phyloP scores from a whole-genome alignment of 768 basidiomycete genomes.

The Kwoniella europaea region DNA sequence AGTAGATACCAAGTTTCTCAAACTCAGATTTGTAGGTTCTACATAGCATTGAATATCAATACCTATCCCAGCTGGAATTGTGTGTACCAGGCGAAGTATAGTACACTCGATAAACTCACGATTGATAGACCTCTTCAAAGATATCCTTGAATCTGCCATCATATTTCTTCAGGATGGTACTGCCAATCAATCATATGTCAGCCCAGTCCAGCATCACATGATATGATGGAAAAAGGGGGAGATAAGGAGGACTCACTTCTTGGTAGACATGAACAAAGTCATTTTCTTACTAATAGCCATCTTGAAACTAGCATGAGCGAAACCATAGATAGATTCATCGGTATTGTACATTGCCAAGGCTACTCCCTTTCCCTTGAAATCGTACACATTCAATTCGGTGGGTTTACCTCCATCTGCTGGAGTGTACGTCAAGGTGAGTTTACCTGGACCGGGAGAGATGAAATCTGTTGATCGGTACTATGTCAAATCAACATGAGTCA shows the following conservation, averaged over 20 bases:
- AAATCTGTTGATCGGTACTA: constrained; percentile 94
- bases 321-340: constrained; percentile 91
- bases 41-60: not conserved
- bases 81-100: not conserved
- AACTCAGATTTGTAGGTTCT: constrained; percentile 59
- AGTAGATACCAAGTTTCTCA: constrained; percentile 59
- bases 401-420: constrained; percentile 74
- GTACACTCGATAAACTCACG: constrained; percentile 49
- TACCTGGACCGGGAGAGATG: constrained; percentile 87
- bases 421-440: constrained; percentile 87
- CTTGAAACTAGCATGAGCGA: constrained; percentile 97
- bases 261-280: constrained; percentile 88
- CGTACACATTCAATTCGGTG: constrained; percentile 80
- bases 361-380: constrained; percentile 90
- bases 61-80: too few species aligned
- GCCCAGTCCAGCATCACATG: too few species aligned
- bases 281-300: constrained; percentile 73
- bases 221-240: not conserved
- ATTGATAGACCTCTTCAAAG: constrained; percentile 94
- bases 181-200: constrained; percentile 7
- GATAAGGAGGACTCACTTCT: constrained; percentile 65
- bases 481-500: not conserved
- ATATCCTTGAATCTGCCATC: constrained; percentile 99
- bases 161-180: constrained; percentile 69
- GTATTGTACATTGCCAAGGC: constrained; percentile 99